phyloP scores from a whole-genome alignment of 2,329 filamentous ascomycete species.

The Sarocladiaceae sp. region DNA sequence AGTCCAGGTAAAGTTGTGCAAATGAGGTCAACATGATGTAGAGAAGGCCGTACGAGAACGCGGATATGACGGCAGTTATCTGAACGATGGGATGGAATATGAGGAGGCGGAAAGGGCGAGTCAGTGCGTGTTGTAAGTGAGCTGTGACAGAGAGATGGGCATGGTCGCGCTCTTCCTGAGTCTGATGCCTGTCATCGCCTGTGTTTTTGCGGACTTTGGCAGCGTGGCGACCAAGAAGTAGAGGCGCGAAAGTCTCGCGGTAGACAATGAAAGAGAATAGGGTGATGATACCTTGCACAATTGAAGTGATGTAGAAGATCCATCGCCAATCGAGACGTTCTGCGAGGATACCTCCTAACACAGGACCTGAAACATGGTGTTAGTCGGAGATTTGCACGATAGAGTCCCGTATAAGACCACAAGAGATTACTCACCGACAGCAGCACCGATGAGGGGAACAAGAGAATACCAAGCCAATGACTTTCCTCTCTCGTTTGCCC shows the following conservation, averaged over 20 bases:
- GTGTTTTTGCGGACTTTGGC: constrained; percentile 26
- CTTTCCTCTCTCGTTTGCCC: constrained; percentile 38
- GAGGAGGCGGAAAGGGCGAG: constrained; percentile 53
- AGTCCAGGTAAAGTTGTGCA: constrained; percentile 49
- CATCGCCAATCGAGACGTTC: constrained; percentile 35
- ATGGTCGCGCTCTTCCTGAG: constrained; percentile 26
- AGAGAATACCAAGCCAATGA: constrained; percentile 33
- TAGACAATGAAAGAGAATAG: constrained; percentile 27
- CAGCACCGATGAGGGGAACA: constrained; percentile 34
- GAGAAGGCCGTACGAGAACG: constrained; percentile 57
- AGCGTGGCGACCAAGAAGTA: constrained; percentile 30
- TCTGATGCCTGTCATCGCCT: constrained; percentile 24
- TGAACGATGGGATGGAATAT: constrained; percentile 58
- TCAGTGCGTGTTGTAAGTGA: constrained; percentile 30
- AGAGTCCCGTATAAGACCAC: not conserved
- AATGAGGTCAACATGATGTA: constrained; percentile 63
- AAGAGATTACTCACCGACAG: constrained; percentile 26
- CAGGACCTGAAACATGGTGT: constrained; percentile 22
- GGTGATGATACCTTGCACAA: constrained; percentile 34
- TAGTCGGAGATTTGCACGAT: not conserved
- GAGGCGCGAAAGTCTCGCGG: constrained; percentile 33
- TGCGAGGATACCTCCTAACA: constrained; percentile 36
- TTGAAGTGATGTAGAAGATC: constrained; percentile 41
- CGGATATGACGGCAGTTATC: constrained; percentile 49
- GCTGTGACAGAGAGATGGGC: constrained; percentile 7